phyloP scores from a whole-genome alignment of 2,329 filamentous ascomycete genomes.

The Xylaria sp. region DNA sequence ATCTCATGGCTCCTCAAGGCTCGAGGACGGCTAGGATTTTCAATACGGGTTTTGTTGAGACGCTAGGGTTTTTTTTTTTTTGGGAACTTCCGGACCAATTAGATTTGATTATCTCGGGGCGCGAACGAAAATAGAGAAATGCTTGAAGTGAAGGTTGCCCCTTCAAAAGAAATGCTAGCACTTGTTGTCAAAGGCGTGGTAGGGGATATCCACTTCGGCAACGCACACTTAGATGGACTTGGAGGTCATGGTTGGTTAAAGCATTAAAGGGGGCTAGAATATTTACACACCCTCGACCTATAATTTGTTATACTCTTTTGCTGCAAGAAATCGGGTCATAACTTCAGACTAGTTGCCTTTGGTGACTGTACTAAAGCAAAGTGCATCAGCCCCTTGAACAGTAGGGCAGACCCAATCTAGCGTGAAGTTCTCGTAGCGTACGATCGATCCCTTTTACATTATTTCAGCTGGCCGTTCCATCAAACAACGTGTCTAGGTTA shows the following conservation, averaged over 20 bases:
- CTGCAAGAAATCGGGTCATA: too few species aligned
- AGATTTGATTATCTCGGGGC: neutral
- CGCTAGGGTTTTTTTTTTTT: neutral
- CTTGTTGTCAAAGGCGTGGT: neutral
- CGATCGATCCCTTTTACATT: too few species aligned
- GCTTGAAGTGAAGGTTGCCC: neutral
- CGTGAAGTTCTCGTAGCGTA: too few species aligned
- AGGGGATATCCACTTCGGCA: neutral
- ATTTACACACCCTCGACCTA: too few species aligned
- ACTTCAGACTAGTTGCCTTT: too few species aligned
- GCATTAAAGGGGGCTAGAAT: neutral
- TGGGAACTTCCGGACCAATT: neutral
- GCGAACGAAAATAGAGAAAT: neutral
- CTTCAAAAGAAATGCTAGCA: slow-evolving; percentile 3
- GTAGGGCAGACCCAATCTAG: too few species aligned
- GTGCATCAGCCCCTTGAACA: too few species aligned
- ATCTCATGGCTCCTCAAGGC: slow-evolving; percentile 6
- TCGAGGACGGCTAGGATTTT: neutral
- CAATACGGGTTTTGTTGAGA: neutral
- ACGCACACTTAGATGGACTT: neutral
- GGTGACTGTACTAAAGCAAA: too few species aligned
- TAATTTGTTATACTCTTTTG: too few species aligned
- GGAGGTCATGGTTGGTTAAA: neutral
- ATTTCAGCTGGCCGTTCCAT: too few species aligned
- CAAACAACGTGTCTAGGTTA: too few species aligned